A percentile compares a stretch with the other conserved stretches of the same genome.
Evolutionary conservation across 2,329 filamentous ascomycete genomes (phyloP).

Genomic region (Colletotrichum sojae): DNA sequence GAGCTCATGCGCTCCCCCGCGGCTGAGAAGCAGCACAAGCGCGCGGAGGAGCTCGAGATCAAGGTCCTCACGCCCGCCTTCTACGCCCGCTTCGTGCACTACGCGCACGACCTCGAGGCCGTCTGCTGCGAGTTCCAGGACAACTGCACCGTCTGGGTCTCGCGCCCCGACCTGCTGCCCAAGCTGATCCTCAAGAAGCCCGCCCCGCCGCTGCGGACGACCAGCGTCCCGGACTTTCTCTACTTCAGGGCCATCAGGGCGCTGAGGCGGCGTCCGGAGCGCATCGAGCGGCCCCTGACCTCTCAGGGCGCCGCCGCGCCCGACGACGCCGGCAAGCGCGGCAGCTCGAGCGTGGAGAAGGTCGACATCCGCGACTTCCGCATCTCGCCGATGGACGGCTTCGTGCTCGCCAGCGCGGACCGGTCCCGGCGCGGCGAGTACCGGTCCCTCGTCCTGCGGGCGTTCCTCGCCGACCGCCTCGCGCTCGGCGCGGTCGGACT

Average conservation of each 20-base stretch:
- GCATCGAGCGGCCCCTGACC: slow-evolving; percentile 57
- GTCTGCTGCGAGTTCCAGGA: slow-evolving; percentile 73
- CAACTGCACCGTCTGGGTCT: slow-evolving; percentile 71
- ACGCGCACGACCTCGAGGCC: slow-evolving; percentile 73
- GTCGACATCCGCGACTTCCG: slow-evolving; percentile 63
- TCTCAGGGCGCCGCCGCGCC: slow-evolving; percentile 45
- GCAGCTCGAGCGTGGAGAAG: slow-evolving; percentile 3
- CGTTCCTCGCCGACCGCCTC: slow-evolving; percentile 61
- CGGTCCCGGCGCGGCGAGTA: slow-evolving; percentile 51
- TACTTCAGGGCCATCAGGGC: slow-evolving; percentile 61
- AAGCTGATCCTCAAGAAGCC: slow-evolving; percentile 59
- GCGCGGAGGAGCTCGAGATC: slow-evolving; percentile 63
- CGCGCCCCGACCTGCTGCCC: slow-evolving; percentile 66
- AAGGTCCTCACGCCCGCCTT: slow-evolving; percentile 75
- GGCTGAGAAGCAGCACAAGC: slow-evolving; percentile 40
- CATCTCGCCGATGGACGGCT: slow-evolving; percentile 67
- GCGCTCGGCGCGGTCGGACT: slow-evolving; percentile 54
- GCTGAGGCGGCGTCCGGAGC: slow-evolving; percentile 58
- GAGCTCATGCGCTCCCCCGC: slow-evolving; percentile 56
- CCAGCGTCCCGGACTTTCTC: slow-evolving; percentile 54
- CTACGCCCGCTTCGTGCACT: slow-evolving; percentile 76
- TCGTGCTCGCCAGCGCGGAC: slow-evolving; percentile 55
- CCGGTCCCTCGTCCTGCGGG: slow-evolving; percentile 52
- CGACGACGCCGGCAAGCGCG: slow-evolving; percentile 21
- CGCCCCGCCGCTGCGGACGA: slow-evolving; percentile 51